These are phyloP conservation scores for Podaxis carcinomalis DNA, from an alignment of 768 basidiomycete species.

Conservation along the genomic window DNA sequence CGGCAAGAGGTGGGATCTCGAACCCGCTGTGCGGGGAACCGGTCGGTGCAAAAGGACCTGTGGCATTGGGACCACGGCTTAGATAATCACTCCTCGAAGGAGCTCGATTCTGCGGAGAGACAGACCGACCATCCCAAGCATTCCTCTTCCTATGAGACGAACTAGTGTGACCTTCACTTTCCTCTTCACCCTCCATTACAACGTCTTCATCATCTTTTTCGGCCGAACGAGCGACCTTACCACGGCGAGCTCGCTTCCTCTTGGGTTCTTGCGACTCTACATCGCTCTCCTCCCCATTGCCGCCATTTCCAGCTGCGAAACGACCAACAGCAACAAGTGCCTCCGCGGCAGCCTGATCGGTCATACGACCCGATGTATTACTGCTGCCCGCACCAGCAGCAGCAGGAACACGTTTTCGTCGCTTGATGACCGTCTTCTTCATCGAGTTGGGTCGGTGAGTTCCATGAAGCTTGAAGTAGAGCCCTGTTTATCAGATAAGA, in stretches of 20 bases:
- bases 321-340: conserved; percentile 82
- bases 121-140: conserved; percentile 23
- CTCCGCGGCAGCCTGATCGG: conserved; percentile 87
- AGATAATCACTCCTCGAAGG: conserved; percentile 23
- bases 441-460: conserved; percentile 96
- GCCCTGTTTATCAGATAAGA: conserved; percentile 46
- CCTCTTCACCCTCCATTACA: conserved; percentile 43
- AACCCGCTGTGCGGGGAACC: conserved; percentile 37
- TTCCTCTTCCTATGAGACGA: conserved; percentile 17
- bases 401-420: conserved; percentile 94
- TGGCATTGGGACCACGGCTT: conserved; percentile 6
- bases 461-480: conserved; percentile 98
- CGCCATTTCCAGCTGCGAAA: conserved; percentile 27
- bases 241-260: conserved; percentile 52
- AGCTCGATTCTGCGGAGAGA: conserved; percentile 30
- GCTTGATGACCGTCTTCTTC: conserved; percentile 99
- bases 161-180: conserved; percentile 20
- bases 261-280: conserved; percentile 47
- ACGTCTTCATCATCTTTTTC: conserved; percentile 42
- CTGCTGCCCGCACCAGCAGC: conserved; percentile 48
- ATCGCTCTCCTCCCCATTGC: conserved; percentile 38
- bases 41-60: conserved; percentile 8
- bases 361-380: conserved; percentile 37
- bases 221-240: conserved; percentile 17
- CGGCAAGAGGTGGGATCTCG: conserved; percentile 57